phyloP scores from a whole-genome alignment of 768 basidiomycete species.

The Agaricus subrufescens region DNA sequence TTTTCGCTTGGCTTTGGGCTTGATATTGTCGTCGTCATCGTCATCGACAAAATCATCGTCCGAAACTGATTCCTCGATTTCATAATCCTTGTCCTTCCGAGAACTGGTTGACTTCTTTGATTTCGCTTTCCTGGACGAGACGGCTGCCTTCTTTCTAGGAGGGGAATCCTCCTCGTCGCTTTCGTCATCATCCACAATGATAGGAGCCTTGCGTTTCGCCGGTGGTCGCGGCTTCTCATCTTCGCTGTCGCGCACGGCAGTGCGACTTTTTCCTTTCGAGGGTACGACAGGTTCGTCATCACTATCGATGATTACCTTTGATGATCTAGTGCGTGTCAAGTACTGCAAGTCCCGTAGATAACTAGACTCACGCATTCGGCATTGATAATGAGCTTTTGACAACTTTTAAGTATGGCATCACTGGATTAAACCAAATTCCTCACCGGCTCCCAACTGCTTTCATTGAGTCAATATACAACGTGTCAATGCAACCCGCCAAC shows the following conservation, averaged over 20 bases:
- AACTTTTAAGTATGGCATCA: neutral
- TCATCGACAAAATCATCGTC: slow-evolving; percentile 13
- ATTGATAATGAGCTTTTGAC: neutral
- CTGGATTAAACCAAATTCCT: neutral
- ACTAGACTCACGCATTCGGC: neutral
- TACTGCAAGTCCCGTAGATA: neutral
- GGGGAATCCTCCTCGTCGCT: slow-evolving; percentile 30
- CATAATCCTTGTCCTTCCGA: slow-evolving; percentile 23
- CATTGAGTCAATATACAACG: neutral
- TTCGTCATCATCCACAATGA: slow-evolving; percentile 13
- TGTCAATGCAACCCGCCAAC: neutral
- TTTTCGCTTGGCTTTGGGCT: slow-evolving; percentile 12
- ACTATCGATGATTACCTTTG: slow-evolving; percentile 19
- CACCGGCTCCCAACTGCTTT: neutral
- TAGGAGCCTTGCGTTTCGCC: slow-evolving; percentile 3
- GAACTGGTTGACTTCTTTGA: slow-evolving; percentile 17
- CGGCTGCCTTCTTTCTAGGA: slow-evolving; percentile 36
- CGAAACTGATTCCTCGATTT: slow-evolving; percentile 12
- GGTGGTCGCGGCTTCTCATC: slow-evolving; percentile 20
- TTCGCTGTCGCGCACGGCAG: slow-evolving; percentile 29
- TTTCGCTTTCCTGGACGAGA: slow-evolving; percentile 18
- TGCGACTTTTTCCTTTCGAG: slow-evolving; percentile 10
- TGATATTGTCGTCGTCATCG: slow-evolving; percentile 19
- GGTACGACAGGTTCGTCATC: slow-evolving; percentile 23
- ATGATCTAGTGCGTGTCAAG: neutral